Evolutionary conservation across 495 filamentous ascomycete species (phyloP), one percentile per base, ranked within the genome.

Genomic region (Entonaema liquescens): DNA sequence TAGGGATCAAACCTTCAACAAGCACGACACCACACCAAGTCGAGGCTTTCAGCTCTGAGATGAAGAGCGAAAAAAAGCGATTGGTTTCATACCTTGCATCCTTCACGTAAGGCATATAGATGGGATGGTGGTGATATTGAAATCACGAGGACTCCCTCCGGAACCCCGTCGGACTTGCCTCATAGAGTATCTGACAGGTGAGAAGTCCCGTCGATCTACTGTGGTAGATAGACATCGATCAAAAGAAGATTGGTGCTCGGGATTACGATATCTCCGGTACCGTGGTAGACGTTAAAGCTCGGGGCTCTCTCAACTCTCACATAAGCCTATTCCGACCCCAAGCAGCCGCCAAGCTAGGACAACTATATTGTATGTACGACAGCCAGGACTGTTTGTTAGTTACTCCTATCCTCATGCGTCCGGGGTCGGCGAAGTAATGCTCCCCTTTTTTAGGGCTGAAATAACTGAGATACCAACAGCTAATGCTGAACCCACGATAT

Each of bases 361-460:
- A 40, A 40, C 44, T 33, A 31, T 31, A 31, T 31, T 31, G 7
- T 31, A 31, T 31, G 29, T 31, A 31, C 3, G 7, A 31, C 29
- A 31, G 29, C 29, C 7, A 31, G 29, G 29, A 31, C 29, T 31
- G 29, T 31, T 31, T 31, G 29, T 31, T 31, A 7, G 29, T 31
- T 31, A 31, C 29, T 31, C 29, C 3, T 7, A 7, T 31, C 7
- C 7, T 3, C 29, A 59, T 63, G 23, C 33, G 38, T 58, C 47
- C 44, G 49, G 55, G 52, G 36, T 62, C 23, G 25, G 52, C 42
- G 26, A 47, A 52, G 12, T 12, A 35, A 31, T 31, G 52, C 25
- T 47, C 63, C 59, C 62, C 62, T 59, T 55, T 54, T 72, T 63
- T 72, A 72, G 49, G 69, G 69, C 69, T 72, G 69, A 72, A 38